Conservation (phyloP, 2,329 filamentous ascomycete species). For the Penicillium sclerotigenum region DNA sequence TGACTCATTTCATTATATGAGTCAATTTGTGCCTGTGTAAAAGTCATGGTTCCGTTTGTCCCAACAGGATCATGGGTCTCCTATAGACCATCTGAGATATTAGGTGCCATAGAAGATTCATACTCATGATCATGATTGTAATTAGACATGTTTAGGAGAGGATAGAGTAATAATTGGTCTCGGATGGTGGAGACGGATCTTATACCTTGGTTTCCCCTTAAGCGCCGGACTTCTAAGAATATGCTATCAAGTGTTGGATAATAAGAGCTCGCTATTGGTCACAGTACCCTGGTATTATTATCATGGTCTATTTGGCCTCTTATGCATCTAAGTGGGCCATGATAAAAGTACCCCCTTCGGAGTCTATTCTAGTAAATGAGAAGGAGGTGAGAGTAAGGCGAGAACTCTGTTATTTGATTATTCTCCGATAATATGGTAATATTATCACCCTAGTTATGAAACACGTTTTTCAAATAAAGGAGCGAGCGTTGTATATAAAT, state of each 20-base stretch:
- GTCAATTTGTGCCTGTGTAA: background rate
- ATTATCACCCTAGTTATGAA: constrained; percentile 1
- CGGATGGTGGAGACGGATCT: background rate
- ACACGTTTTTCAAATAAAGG: background rate
- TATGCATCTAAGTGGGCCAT: no score
- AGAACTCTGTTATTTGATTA: background rate
- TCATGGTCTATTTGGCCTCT: no score
- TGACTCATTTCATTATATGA: background rate
- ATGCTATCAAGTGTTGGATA: background rate
- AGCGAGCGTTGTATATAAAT: background rate
- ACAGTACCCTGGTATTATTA: background rate
- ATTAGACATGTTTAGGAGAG: background rate
- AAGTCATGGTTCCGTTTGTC: background rate
- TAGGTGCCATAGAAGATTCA: background rate
- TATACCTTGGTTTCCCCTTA: background rate
- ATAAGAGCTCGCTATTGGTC: background rate
- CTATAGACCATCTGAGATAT: background rate
- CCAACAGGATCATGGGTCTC: background rate
- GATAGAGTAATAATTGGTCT: background rate
- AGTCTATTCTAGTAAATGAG: background rate
- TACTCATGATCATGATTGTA: background rate
- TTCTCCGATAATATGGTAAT: background rate
- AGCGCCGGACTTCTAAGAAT: background rate
- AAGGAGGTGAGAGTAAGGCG: background rate
- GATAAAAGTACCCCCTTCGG: background rate